These are phyloP conservation scores for Xylaria flabelliformis DNA, from an alignment of 495 filamentous ascomycete genomes.

Conservation along the genomic window DNA sequence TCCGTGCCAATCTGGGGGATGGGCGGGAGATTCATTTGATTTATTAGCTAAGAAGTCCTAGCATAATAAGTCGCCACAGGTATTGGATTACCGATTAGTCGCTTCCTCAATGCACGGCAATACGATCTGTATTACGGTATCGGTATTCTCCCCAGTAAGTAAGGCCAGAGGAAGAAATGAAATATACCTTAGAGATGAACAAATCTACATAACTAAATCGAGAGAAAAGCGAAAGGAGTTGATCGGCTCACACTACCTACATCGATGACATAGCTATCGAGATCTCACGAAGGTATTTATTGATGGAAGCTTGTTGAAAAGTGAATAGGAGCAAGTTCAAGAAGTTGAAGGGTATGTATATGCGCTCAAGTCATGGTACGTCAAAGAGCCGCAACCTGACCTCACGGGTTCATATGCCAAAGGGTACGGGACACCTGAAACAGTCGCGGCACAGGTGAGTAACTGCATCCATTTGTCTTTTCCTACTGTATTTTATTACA, in stretches of 20 bases:
- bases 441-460: background rate
- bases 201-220: background rate
- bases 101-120: background rate
- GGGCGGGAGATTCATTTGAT: background rate
- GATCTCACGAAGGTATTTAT: background rate
- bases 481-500: background rate
- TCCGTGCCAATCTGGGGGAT: constrained; percentile 26
- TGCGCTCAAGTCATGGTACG: background rate
- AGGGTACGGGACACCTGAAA: constrained; percentile 9
- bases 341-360: too few species aligned
- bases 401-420: background rate
- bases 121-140: background rate
- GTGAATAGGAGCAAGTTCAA: too few species aligned
- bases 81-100: background rate
- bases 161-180: background rate
- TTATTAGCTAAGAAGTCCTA: background rate
- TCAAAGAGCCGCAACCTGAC: background rate
- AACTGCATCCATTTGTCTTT: background rate
- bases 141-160: background rate
- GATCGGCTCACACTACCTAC: background rate
- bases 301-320: background rate
- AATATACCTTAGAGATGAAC: background rate
- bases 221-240: background rate
- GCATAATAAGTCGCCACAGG: background rate
- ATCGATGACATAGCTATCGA: background rate